Conservation (phyloP, 2,329 filamentous ascomycete genomes). For the Pyrenophora seminiperda region DNA sequence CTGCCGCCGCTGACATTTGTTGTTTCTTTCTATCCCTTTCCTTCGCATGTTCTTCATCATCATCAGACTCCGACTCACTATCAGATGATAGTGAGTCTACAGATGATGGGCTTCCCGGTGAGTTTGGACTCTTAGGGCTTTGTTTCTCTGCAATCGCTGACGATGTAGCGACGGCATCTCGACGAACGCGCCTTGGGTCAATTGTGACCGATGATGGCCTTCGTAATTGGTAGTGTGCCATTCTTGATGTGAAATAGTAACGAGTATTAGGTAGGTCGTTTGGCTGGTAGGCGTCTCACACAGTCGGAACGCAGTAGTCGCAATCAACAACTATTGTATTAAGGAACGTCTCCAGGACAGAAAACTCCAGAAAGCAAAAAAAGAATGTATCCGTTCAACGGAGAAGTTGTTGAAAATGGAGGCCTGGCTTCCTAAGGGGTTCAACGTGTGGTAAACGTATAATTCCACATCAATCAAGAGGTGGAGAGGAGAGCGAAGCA, state of each 20-base stretch:
- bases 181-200: constrained; percentile 17
- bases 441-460: background rate
- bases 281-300: constrained; percentile 9
- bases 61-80: constrained; percentile 17
- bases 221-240: constrained; percentile 37
- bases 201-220: constrained; percentile 37
- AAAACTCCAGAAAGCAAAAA: constrained; percentile 18
- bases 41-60: constrained; percentile 17
- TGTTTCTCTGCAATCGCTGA: constrained; percentile 11
- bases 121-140: constrained; percentile 33
- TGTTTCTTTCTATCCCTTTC: background rate
- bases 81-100: constrained; percentile 5
- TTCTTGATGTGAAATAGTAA: constrained; percentile 14
- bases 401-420: constrained; percentile 23
- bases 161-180: constrained; percentile 13
- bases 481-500: constrained; percentile 25
- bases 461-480: constrained; percentile 23
- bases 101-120: constrained; percentile 21
- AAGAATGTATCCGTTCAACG: constrained; percentile 40
- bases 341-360: constrained; percentile 38
- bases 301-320: background rate
- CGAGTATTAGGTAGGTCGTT: constrained; percentile 15
- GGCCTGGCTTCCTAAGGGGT: constrained; percentile 20
- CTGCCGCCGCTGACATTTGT: constrained; percentile 13
- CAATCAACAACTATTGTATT: constrained; percentile 5